Evolutionary conservation across 345 rosid species (phyloP).

Genomic region (Gossypium rotundifolium): DNA sequence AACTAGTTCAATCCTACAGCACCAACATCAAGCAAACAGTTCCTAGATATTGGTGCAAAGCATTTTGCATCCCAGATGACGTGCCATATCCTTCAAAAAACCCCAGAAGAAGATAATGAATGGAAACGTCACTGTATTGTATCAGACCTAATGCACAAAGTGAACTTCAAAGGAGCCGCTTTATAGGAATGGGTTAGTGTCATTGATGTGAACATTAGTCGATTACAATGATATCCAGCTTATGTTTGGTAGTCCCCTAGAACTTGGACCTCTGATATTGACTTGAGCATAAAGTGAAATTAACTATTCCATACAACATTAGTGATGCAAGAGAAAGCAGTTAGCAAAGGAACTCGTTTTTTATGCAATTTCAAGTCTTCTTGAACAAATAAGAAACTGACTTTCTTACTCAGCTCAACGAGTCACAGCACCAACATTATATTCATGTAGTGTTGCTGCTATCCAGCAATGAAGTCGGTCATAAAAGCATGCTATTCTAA

Average conservation of each 20-base stretch:
- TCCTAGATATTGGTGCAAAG: not conserved
- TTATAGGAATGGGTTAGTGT: not conserved
- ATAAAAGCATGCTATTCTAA: not conserved
- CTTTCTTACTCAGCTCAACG: too few relatives aligned
- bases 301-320: not conserved
- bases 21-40: not conserved
- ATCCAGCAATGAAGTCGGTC: not conserved
- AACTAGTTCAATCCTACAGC: not conserved
- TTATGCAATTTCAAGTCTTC: not conserved
- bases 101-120: too few relatives aligned
- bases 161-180: not conserved
- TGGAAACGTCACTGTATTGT: not conserved
- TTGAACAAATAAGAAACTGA: not conserved
- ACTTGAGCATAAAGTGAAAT: not conserved
- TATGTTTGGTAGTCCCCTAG: not conserved
- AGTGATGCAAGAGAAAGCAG: not conserved
- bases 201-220: not conserved
- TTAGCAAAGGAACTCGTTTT: not conserved
- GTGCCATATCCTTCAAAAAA: too few relatives aligned
- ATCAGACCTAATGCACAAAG: not conserved
- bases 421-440: too few relatives aligned
- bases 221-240: not conserved
- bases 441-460: not conserved
- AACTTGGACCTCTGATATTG: not conserved
- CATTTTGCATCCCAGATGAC: not conserved